A percentile compares a stretch with the other conserved stretches of the same genome.
phyloP scores from a whole-genome alignment of 2,329 filamentous ascomycete species.

The Sphaerulina vaccinii region DNA sequence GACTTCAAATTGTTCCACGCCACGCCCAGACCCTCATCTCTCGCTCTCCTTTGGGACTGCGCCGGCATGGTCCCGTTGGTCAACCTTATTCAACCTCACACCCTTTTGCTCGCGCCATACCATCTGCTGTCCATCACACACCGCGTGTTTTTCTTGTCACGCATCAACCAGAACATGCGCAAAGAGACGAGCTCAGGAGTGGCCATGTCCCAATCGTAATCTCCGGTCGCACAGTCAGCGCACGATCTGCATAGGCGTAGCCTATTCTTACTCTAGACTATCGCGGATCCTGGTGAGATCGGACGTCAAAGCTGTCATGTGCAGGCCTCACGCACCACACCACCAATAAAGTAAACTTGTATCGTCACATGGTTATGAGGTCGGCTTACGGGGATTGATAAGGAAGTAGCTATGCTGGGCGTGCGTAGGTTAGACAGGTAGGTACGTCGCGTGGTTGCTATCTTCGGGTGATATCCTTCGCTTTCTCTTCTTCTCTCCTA shows the following conservation, averaged over 20 bases:
- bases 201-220: too few species aligned
- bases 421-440: background rate
- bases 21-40: too few species aligned
- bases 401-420: background rate
- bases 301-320: constrained; percentile 8
- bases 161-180: too few species aligned
- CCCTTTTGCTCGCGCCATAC: too few species aligned
- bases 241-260: constrained; percentile 9
- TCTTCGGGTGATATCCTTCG: constrained; percentile 2
- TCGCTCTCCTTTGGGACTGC: too few species aligned
- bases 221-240: constrained; percentile 8
- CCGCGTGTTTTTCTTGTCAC: too few species aligned
- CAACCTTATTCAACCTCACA: too few species aligned
- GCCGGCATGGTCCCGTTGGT: too few species aligned
- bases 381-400: constrained; percentile 8
- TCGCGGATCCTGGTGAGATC: constrained; percentile 5
- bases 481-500: constrained; percentile 1
- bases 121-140: too few species aligned
- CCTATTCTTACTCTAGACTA: constrained; percentile 8
- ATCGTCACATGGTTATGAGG: constrained; percentile 7
- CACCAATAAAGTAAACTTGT: constrained; percentile 11
- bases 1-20: background rate
- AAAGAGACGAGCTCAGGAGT: too few species aligned
- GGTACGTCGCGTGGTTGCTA: constrained; percentile 10
- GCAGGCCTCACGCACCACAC: constrained; percentile 11